Evolutionary conservation across 495 filamentous ascomycete species (phyloP).

Genomic region (Lasiosphaeris hirsuta): DNA sequence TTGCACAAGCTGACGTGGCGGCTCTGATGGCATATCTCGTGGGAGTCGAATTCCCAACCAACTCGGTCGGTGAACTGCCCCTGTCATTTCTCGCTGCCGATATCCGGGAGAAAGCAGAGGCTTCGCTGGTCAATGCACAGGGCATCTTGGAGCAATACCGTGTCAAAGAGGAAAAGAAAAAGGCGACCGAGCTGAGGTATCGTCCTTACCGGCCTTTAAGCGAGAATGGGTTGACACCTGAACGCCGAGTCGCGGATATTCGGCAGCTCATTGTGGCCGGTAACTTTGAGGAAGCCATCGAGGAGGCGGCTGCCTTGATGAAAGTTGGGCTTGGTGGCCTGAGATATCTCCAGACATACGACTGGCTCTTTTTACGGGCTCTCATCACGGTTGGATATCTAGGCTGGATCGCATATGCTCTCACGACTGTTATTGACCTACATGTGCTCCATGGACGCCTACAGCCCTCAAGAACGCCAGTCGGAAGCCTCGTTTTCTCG

Average conservation of each 20-base stretch:
- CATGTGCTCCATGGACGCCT: slow-evolving; percentile 77
- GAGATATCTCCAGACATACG: slow-evolving; percentile 88
- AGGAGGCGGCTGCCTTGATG: slow-evolving; percentile 69
- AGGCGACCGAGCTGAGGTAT: slow-evolving; percentile 69
- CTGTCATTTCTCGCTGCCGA: slow-evolving; percentile 73
- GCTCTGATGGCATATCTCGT: slow-evolving; percentile 95
- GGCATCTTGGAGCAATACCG: slow-evolving; percentile 95
- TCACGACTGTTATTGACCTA: slow-evolving; percentile 86
- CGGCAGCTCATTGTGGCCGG: slow-evolving; percentile 62
- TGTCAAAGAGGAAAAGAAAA: slow-evolving; percentile 89
- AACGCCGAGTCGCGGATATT: slow-evolving; percentile 66
- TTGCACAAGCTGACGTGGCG: slow-evolving; percentile 91
- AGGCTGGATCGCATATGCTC: slow-evolving; percentile 93
- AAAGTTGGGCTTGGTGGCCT: slow-evolving; percentile 76
- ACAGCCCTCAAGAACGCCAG: slow-evolving; percentile 59
- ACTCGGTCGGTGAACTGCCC: slow-evolving; percentile 93
- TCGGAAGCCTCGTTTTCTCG: slow-evolving; percentile 65
- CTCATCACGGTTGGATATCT: slow-evolving; percentile 91
- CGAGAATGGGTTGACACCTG: slow-evolving; percentile 59
- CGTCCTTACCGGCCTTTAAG: slow-evolving; percentile 63
- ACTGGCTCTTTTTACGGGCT: slow-evolving; percentile 97
- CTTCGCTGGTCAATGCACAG: slow-evolving; percentile 78
- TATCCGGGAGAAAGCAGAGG: slow-evolving; percentile 74
- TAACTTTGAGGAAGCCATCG: slow-evolving; percentile 69
- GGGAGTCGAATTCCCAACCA: slow-evolving; percentile 87